Percentiles rank a stretch among this genome's conserved stretches.
phyloP scores from a whole-genome alignment of 352 stramenopile species.

The Globisporangium abappressorium region DNA sequence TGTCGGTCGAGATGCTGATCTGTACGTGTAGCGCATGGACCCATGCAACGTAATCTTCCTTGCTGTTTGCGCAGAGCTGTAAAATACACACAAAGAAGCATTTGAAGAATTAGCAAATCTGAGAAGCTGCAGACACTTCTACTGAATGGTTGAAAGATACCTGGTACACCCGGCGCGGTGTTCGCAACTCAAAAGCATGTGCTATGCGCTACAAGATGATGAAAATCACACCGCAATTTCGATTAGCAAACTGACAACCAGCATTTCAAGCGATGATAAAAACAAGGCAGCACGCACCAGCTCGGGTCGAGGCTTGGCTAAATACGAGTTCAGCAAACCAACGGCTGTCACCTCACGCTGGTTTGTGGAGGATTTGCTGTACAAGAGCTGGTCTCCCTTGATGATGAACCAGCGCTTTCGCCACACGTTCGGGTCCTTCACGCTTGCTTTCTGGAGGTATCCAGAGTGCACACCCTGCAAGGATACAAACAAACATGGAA shows the following conservation, averaged over 20 bases:
- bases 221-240: slow-evolving; percentile 1
- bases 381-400: slow-evolving; percentile 82
- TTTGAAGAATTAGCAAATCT: background rate
- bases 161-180: slow-evolving; percentile 66
- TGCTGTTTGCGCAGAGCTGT: slow-evolving; percentile 70
- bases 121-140: background rate
- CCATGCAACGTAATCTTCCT: slow-evolving; percentile 81
- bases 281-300: slow-evolving; percentile 30
- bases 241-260: background rate
- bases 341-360: slow-evolving; percentile 81
- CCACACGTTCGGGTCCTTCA: slow-evolving; percentile 77
- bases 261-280: background rate
- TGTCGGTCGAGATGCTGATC: slow-evolving; percentile 76
- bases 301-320: slow-evolving; percentile 74
- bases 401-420: slow-evolving; percentile 86
- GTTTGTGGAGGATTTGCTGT: slow-evolving; percentile 83
- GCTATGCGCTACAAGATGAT: slow-evolving; percentile 41
- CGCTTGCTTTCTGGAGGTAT: slow-evolving; percentile 79
- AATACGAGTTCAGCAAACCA: slow-evolving; percentile 68
- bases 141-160: slow-evolving; percentile 19
- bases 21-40: slow-evolving; percentile 79
- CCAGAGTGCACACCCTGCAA: slow-evolving; percentile 66
- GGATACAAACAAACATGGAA: background rate
- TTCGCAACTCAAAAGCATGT: slow-evolving; percentile 79
- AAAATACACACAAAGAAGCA: background rate